Base-by-base conservation (phyloP, 164 flowering plant species). In the Warburgia ugandensis region DNA sequence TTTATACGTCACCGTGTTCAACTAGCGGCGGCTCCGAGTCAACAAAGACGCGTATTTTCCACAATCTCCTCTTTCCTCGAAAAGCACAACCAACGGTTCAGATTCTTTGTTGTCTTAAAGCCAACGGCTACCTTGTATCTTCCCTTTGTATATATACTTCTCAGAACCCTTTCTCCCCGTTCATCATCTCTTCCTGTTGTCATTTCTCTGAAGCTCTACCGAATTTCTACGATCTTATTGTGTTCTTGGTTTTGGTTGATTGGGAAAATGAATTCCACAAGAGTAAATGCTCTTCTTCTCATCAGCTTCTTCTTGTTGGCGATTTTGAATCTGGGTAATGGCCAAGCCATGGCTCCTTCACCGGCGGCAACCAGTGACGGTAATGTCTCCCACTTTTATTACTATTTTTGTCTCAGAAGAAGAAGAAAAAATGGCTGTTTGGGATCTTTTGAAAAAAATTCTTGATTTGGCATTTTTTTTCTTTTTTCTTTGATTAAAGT, bases 291-390 rank as follows among this genome's bases (percentile, higher is more conserved):
- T 31, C 35, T 31, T 31, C 35, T 31, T 12, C 12, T 31, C 35
- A 12, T 12, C 35, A 6, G 35, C 12, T 31, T 31, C 35, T 31
- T 31, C 35, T 31, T 1, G 1, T 31, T 31, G 0, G 35, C 35
- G 10, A 31, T 6, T 31, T 31, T 31, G 1, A 7, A 31, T 6
- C 35, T 31, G 35, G 35, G 35, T 12, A 31, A 31, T 31, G 12
- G 35, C 35, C 1, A 31, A 0, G 35, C 35, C 35, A 31, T 31
- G 19, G 31, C 50, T 22, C 50, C 49, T 43, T 30, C 50, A 10
- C 41, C 59, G 32, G 40, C 59, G 14, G 17, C 59, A 11, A 26
- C 39, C 13, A 54, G 37, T 26, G 41, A 44, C 17, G 50, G 59
- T 55, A 43, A 44, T 29, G 14, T 23, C 3, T 12, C 6, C n/a